Base-by-base conservation (phyloP, 345 rosid genomes). In the Boechera retrofracta region DNA sequence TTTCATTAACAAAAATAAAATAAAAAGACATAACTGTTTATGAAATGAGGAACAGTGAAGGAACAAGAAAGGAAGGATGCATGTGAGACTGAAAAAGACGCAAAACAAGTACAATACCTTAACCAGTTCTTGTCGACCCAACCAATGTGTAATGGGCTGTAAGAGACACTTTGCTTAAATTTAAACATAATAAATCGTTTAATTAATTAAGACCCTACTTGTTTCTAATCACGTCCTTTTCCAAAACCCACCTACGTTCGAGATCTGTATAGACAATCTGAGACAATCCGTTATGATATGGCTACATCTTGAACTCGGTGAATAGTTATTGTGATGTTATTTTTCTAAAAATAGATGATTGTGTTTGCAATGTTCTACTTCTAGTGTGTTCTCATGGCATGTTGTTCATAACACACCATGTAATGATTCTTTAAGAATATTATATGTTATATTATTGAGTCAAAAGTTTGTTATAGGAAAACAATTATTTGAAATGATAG, bases 1-100 rank as follows among this genome's bases (percentile, higher is more conserved):
- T 48, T 5, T n/a, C 52, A 48, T 48, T n/a, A 48, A 6, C 21
- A n/a, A 47, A 47, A 47, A 6, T 21, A 47, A 47, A 47, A 45
- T 0, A n/a, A 47, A 15, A 48, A 77, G 32, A 77, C 68, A 65
- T 71, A 71, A 72, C 74, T 78, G 77, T 67, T 41, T 54, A 56
- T 65, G 74, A 72, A 60, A 73, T 29, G 58, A 72, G 81, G 81
- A 78, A 72, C 81, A 78, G 42, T 5, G 28, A 58, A 78, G 77
- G 51, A 78, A 78, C 81, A 78, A 72, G 77, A 72, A 72, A 67
- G 73, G 42, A 60, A 67, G 18, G 59, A 73, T 67, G 69, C 81
- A 78, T 78, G 81, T 78, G 81, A 67, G 80, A 72, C 62, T 42
- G 77, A 72, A 49, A 78, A 67, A 49, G 77, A 78, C 67, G 24